These are phyloP conservation scores for Dioscorea zingiberensis DNA, from an alignment of 106 monocot species.

Conservation along the genomic window DNA sequence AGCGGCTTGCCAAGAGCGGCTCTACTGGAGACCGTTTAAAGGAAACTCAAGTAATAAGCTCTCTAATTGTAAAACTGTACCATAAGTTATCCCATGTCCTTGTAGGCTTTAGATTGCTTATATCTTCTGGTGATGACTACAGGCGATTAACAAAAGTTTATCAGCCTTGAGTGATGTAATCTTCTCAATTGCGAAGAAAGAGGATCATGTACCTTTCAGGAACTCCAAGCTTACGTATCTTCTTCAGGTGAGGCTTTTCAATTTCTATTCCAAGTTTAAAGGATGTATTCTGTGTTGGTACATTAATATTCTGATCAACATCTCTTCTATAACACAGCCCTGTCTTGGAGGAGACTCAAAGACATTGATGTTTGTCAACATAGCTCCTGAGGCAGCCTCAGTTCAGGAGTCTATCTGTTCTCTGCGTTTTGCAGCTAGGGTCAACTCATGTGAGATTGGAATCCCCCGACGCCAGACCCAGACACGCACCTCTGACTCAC, in stretches of 20 bases:
- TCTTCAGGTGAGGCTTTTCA: conserved; percentile 45
- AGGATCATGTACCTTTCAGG: conserved; percentile 85
- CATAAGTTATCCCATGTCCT: background rate
- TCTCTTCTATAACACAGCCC: conserved; percentile 33
- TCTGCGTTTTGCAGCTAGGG: conserved; percentile 76
- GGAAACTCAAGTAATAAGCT: conserved; percentile 65
- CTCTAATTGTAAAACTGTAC: background rate
- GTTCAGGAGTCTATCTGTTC: conserved; percentile 74
- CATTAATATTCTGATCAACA: background rate
- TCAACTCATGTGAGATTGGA: conserved; percentile 82
- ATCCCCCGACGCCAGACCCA: conserved; percentile 67
- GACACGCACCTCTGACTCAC: conserved; percentile 23
- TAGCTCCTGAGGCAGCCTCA: conserved; percentile 64
- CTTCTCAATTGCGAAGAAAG: conserved; percentile 75
- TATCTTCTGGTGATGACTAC: background rate
- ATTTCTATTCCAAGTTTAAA: background rate
- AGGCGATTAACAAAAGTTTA: conserved; percentile 92
- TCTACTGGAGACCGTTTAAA: conserved; percentile 89
- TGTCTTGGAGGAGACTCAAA: conserved; percentile 92
- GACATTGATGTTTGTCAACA: conserved; percentile 93
- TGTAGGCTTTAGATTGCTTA: background rate
- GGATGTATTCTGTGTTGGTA: background rate
- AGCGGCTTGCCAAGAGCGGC: conserved; percentile 78
- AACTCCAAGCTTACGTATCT: conserved; percentile 93
- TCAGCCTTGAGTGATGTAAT: conserved; percentile 86